Evolutionary conservation across 1,139 yeast genomes (phyloP).

Genomic region (Casaregolazyma suthepensis): DNA sequence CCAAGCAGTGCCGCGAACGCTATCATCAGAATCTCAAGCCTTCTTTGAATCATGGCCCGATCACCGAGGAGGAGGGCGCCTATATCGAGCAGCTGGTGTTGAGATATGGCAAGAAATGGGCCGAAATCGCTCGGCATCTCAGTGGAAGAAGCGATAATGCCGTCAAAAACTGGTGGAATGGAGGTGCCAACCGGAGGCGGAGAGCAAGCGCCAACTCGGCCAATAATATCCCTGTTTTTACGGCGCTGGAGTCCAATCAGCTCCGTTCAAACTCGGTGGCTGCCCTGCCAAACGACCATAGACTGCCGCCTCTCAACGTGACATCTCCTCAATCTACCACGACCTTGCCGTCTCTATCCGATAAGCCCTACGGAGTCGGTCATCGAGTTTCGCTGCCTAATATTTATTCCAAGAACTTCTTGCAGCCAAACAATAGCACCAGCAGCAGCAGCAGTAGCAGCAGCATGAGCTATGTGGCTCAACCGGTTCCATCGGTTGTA

Average conservation of each 20-base stretch:
- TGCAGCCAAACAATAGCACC: slow-evolving; percentile 8
- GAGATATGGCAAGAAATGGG: slow-evolving; percentile 87
- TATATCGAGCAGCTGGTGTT: slow-evolving; percentile 73
- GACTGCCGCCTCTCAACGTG: background rate
- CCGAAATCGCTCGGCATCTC: slow-evolving; percentile 83
- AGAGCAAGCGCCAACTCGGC: slow-evolving; percentile 36
- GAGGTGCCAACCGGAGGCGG: slow-evolving; percentile 77
- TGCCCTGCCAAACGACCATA: background rate
- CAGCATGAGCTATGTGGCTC: slow-evolving; percentile 10
- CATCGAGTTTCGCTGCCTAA: slow-evolving; percentile 29
- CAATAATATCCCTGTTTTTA: background rate
- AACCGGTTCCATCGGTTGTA: slow-evolving; percentile 13
- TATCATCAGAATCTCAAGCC: slow-evolving; percentile 92
- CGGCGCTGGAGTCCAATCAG: background rate
- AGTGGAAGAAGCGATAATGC: slow-evolving; percentile 88
- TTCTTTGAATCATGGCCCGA: slow-evolving; percentile 71
- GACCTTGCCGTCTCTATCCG: background rate
- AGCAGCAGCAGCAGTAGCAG: background rate
- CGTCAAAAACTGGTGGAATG: slow-evolving; percentile 96
- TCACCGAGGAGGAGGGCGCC: slow-evolving; percentile 77
- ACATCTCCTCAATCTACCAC: background rate
- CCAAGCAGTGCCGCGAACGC: slow-evolving; percentile 89
- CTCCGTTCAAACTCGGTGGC: background rate
- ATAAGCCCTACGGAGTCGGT: slow-evolving; percentile 12
- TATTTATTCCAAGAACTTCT: slow-evolving; percentile 20